Base-by-base conservation (phyloP, 129 eudicot genomes). In the Chrysanthemum lavandulifolium region DNA sequence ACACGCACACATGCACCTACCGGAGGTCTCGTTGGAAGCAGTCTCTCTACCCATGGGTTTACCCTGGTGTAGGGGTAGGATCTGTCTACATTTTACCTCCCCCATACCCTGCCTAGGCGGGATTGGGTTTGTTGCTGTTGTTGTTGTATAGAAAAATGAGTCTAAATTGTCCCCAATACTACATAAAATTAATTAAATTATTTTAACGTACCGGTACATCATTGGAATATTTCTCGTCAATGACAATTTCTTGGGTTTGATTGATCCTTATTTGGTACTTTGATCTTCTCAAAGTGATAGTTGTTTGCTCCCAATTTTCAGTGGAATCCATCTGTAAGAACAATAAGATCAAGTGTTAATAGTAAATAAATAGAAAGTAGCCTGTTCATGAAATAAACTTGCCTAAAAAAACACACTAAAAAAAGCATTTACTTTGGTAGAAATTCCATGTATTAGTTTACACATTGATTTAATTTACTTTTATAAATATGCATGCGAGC, bases 261-360 rank as follows among this genome's bases (percentile, higher is more conserved):
- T 81, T 80, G 64, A 79, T 80, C 78, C 83, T 87, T 71, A 95
- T 82, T 72, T 88, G 91, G 80, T 86, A 95, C 64, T 86, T 86
- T 3, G 91, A 85, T 70, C 89, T 76, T 73, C 83, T 75, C 88
- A 95, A 64, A 52, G 61, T 55, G n/a, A n/a, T 49, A 95, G 90
- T 95, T 80, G 97, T 82, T 65, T 62, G 85, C 82, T 90, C 97
- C 96, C 94, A 90, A n/a, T 82, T 81, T 76, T 93, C 92, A 50
- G 86, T 59, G 56, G 95, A 72, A 71, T 87, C 92, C 78, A 84
- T 73, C 98, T 89, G 89, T 66, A 74, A 16, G 31, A 54, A 49
- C 2, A 21, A 69, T 36, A 47, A 10, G 31, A 13, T 64, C 23
- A 47, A n/a, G 51, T 31, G 23, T 51, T 29, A 53, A 11, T 52